Evolutionary conservation across 805 yeast genomes (phyloP).

Genomic region (Kazachstania africana): DNA sequence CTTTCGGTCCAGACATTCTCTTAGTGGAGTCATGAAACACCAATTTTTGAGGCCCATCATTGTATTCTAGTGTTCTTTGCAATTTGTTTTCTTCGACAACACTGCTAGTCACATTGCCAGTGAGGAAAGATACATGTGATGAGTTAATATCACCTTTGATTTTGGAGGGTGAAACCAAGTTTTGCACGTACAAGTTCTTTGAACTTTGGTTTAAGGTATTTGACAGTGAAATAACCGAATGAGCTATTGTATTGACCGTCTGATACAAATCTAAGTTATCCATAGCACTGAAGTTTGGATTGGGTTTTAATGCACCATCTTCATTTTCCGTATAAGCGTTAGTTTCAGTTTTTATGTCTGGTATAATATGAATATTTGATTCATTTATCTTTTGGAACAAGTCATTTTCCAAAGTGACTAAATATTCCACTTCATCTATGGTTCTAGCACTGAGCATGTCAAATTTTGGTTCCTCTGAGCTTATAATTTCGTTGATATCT

Average conservation of each 20-base stretch:
- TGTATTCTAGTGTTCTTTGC: no score
- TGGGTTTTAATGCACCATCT: no score
- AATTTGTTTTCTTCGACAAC: neutral
- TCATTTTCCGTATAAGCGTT: neutral
- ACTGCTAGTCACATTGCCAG: slow-evolving; percentile 1
- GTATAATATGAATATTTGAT: neutral
- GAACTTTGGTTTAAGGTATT: slow-evolving; percentile 13
- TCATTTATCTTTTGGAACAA: slow-evolving; percentile 10
- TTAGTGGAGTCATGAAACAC: slow-evolving; percentile 9
- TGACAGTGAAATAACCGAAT: slow-evolving; percentile 25
- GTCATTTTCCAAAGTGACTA: slow-evolving; percentile 37
- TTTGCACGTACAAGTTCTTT: slow-evolving; percentile 2
- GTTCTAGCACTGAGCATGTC: slow-evolving; percentile 64
- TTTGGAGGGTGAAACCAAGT: slow-evolving; percentile 12
- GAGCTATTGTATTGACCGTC: slow-evolving; percentile 25
- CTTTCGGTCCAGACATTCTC: neutral
- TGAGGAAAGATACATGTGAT: slow-evolving; percentile 9
- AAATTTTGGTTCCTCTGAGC: slow-evolving; percentile 28
- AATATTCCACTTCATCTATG: slow-evolving; percentile 51
- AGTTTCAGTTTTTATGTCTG: neutral
- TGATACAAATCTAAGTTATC: slow-evolving; percentile 26
- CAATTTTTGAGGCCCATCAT: slow-evolving; percentile 17
- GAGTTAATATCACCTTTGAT: slow-evolving; percentile 19
- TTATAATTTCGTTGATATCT: slow-evolving; percentile 2
- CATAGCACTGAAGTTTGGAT: slow-evolving; percentile 18